A percentile compares a stretch with the other conserved stretches of the same genome.
Evolutionary conservation across 768 basidiomycete species (phyloP).

Genomic region (Heimioporus sp.): DNA sequence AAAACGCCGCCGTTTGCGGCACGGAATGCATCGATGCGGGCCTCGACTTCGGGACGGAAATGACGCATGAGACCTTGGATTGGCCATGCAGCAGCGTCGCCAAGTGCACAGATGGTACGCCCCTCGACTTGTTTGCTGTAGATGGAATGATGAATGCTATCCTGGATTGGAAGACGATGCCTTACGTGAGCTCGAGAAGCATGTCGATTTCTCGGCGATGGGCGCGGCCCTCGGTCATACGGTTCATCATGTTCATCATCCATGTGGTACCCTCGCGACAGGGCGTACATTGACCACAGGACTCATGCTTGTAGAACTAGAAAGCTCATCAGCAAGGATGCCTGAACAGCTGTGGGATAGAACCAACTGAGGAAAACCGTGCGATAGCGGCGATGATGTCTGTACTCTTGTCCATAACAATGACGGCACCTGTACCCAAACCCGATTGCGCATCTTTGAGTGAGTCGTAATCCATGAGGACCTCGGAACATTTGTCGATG

Average conservation of each 20-base stretch:
- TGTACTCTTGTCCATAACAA: constrained; percentile 98
- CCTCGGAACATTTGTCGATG: constrained; percentile 77
- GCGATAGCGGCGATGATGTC: constrained; percentile 94
- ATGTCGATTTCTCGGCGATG: constrained; percentile 96
- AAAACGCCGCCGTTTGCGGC: constrained; percentile 76
- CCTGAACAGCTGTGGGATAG: neutral
- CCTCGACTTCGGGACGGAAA: constrained; percentile 94
- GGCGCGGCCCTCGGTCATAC: constrained; percentile 88
- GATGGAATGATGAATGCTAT: constrained; percentile 1
- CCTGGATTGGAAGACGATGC: constrained; percentile 21
- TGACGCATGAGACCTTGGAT: constrained; percentile 97
- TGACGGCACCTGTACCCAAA: constrained; percentile 96
- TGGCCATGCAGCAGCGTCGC: constrained; percentile 98
- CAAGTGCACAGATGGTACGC: constrained; percentile 94
- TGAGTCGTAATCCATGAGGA: constrained; percentile 98
- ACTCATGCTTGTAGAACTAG: constrained; percentile 97
- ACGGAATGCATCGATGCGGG: constrained; percentile 77
- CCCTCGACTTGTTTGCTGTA: constrained; percentile 93
- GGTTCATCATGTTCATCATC: constrained; percentile 99
- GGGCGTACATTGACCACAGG: constrained; percentile 95
- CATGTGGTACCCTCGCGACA: constrained; percentile 95
- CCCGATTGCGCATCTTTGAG: constrained; percentile 95
- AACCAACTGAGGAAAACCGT: constrained; percentile 74
- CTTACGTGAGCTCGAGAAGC: constrained; percentile 89
- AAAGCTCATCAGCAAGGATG: constrained; percentile 4